Percentiles rank a stretch among this genome's conserved stretches.
Conservation (phyloP, 75 land plant species). For the Isoetes taiwanensis region DNA sequence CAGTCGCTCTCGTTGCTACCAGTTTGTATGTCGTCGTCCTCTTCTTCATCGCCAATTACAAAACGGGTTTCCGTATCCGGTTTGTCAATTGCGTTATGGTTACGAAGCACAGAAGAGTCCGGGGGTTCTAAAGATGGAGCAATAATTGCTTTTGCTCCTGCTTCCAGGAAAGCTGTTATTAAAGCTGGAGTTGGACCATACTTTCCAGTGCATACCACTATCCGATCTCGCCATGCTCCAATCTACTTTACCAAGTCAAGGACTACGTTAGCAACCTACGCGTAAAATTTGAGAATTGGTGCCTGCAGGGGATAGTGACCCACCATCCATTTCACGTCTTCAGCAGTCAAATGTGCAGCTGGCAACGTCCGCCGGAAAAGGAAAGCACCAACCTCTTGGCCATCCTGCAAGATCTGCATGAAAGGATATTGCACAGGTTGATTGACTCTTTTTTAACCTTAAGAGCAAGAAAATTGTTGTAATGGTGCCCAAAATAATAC, state of each 20-base stretch:
- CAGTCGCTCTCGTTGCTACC: slow-evolving; percentile 64
- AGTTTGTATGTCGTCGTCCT: slow-evolving; percentile 13
- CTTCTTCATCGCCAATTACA: slow-evolving; percentile 37
- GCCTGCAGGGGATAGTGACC: slow-evolving; percentile 10
- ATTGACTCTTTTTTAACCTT: too few species aligned
- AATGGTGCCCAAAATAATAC: too few species aligned
- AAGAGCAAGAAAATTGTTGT: too few species aligned
- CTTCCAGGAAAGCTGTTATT: slow-evolving; percentile 76
- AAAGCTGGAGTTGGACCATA: slow-evolving; percentile 49
- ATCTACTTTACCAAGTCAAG: slow-evolving; percentile 29
- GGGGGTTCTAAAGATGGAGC: slow-evolving; percentile 58
- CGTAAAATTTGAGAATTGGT: too few species aligned
- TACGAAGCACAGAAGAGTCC: neutral
- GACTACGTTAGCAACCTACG: too few species aligned
- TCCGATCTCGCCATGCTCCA: slow-evolving; percentile 95
- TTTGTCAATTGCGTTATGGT: slow-evolving; percentile 25
- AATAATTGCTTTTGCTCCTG: slow-evolving; percentile 91
- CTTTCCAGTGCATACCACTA: slow-evolving; percentile 72
- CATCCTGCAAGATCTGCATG: slow-evolving; percentile 87
- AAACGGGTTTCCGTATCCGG: neutral
- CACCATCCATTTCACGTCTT: slow-evolving; percentile 97
- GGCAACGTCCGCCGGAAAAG: slow-evolving; percentile 93
- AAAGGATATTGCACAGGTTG: too few species aligned
- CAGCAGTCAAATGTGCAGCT: slow-evolving; percentile 66
- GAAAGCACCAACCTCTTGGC: slow-evolving; percentile 86